Base-by-base conservation (phyloP, 306 rosid species). In the Citrullus amarus region DNA sequence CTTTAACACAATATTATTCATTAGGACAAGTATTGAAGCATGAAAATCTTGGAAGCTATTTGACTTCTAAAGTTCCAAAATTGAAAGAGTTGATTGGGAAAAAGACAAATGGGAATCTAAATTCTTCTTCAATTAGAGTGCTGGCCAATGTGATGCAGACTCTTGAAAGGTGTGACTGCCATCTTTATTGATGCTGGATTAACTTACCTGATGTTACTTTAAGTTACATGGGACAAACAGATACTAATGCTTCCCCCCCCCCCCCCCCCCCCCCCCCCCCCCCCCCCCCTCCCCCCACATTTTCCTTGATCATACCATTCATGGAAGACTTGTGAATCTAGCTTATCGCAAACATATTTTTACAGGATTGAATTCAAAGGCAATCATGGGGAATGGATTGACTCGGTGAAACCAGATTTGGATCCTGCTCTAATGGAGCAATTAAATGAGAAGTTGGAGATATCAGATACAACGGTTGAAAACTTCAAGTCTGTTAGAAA, bases 11-110 rank as follows among this genome's bases (percentile, higher is more conserved):
- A 53, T 78, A 62, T 73, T 54, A 65, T 79, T 84, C 81, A 76
- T 63, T 86, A 96, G 99, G 87, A 86, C 96, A 92, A 91, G 90
- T 87, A 75, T 80, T 91, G 87, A 96, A 91, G 87, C 97, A 92
- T 79, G 91, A 86, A 79, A 91, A 87, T 91, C 85, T 96, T 20
- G 93, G 80, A 82, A 83, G 84, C 41, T 92, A 88, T 84, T 66
- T 90, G 79, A 88, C 84, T 85, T 88, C 90, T 57, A 87, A 86
- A 84, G 91, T 90, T 85, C 94, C 94, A 66, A 96, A 93, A 87
- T 89, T 96, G 93, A 93, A 86, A 78, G 86, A 80, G 34, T 82
- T 79, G 41, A 82, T 81, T 6, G 55, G 75, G 44, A 88, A 83
- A 79, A 86, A 87, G 62, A 61, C 87, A 88, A 96, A 96, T 80